Conservation (phyloP, 495 filamentous ascomycete genomes). For the Bacidia gigantensis region DNA sequence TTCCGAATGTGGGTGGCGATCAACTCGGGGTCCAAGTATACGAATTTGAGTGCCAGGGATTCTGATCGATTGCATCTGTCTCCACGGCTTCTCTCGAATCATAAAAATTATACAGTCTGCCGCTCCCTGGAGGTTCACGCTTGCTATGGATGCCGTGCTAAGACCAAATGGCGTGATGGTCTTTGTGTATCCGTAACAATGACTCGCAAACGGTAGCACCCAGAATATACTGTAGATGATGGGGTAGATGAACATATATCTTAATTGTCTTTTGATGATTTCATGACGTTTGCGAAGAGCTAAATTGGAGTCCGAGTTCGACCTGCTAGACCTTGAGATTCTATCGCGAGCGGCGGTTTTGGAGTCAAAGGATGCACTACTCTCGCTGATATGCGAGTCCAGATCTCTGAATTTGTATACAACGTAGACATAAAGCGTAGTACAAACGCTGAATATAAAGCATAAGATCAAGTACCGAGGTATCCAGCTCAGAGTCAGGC, state of each 20-base stretch:
- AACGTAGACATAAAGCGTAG: constrained; percentile 55
- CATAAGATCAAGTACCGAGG: constrained; percentile 56
- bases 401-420: constrained; percentile 28
- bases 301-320: neutral
- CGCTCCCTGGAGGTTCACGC: constrained; percentile 44
- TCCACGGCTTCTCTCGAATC: constrained; percentile 55
- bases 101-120: constrained; percentile 55
- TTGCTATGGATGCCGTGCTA: constrained; percentile 39
- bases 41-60: neutral
- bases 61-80: constrained; percentile 28
- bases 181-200: constrained; percentile 45
- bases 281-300: constrained; percentile 17
- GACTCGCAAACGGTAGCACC: constrained; percentile 53
- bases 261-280: constrained; percentile 50
- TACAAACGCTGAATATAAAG: constrained; percentile 46
- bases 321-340: neutral
- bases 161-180: constrained; percentile 38
- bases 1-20: neutral
- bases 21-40: neutral
- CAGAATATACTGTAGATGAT: constrained; percentile 57
- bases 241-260: constrained; percentile 59
- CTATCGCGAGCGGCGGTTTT: neutral
- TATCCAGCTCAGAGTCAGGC: constrained; percentile 52
- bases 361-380: neutral
- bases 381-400: constrained; percentile 13